Evolutionary conservation across 2,329 filamentous ascomycete genomes (phyloP).

Genomic region (Drechslerella coelobrocha): DNA sequence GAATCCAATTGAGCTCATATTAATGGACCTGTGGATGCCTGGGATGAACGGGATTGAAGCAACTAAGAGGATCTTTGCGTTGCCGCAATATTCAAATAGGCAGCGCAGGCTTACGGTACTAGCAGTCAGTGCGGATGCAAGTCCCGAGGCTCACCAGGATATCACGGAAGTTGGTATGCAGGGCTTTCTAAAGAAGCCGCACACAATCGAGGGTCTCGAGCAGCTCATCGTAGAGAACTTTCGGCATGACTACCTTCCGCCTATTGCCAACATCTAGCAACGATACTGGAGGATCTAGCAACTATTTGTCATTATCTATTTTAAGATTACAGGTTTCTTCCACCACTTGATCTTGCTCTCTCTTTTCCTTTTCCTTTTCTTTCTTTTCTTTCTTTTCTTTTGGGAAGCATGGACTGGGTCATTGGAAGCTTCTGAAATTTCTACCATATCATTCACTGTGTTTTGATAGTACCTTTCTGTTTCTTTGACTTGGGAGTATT

Average conservation of each 20-base stretch:
- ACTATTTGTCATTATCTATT: no score
- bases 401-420: neutral
- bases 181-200: conserved; percentile 73
- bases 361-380: no score
- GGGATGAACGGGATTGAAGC: conserved; percentile 76
- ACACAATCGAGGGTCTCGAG: conserved; percentile 69
- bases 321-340: no score
- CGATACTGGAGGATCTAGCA: no score
- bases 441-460: conserved; percentile 3
- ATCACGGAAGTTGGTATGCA: conserved; percentile 70
- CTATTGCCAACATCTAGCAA: no score
- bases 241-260: conserved; percentile 16
- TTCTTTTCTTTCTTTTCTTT: neutral
- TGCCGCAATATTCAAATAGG: conserved; percentile 59
- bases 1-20: conserved; percentile 66
- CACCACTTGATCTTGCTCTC: no score
- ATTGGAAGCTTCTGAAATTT: conserved; percentile 2
- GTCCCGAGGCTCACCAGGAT: conserved; percentile 68
- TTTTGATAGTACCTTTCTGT: neutral
- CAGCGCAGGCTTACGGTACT: conserved; percentile 61
- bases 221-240: conserved; percentile 63
- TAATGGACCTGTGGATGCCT: conserved; percentile 82
- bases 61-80: conserved; percentile 67
- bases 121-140: conserved; percentile 72
- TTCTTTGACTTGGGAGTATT: conserved; percentile 28